phyloP scores from a whole-genome alignment of 2,329 filamentous ascomycete species.

The Graphilbum fragrans region DNA sequence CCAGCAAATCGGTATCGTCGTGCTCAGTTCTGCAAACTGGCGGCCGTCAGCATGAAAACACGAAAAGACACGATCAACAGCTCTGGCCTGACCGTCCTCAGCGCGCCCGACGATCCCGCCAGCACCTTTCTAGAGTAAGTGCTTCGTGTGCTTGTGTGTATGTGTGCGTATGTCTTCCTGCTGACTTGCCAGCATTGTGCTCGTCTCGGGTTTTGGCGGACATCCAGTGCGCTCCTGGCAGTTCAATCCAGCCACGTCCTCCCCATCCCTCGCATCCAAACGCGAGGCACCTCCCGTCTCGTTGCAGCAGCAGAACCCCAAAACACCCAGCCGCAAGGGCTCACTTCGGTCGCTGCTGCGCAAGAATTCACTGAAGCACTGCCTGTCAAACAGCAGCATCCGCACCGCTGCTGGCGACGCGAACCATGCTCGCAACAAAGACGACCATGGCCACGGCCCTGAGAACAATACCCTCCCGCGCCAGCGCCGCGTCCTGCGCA shows the following conservation, averaged over 20 bases:
- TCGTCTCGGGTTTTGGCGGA: conserved; percentile 19
- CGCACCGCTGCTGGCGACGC: too few species aligned
- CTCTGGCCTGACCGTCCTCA: conserved; percentile 19
- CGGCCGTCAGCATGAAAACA: conserved; percentile 15
- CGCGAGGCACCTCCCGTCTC: too few species aligned
- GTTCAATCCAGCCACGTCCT: too few species aligned
- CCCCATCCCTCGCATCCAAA: too few species aligned
- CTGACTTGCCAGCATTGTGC: conserved; percentile 15
- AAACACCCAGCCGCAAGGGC: conserved; percentile 7
- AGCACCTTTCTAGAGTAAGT: conserved; percentile 19
- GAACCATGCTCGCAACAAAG: too few species aligned
- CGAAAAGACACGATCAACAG: conserved; percentile 15
- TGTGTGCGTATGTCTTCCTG: not conserved
- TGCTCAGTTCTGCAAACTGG: not conserved
- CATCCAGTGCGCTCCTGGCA: too few species aligned
- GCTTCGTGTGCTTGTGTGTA: not conserved
- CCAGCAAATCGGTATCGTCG: not conserved
- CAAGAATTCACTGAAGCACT: not conserved
- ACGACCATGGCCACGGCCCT: not conserved
- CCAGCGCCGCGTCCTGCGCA: not conserved
- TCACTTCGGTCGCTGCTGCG: not conserved
- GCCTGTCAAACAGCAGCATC: not conserved
- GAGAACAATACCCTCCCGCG: not conserved
- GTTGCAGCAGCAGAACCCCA: too few species aligned
- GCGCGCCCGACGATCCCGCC: conserved; percentile 17